Percentiles rank a stretch among this genome's conserved stretches.
Evolutionary conservation across 2,329 filamentous ascomycete genomes (phyloP).

Genomic region (Cladosporium sphaerospermum): DNA sequence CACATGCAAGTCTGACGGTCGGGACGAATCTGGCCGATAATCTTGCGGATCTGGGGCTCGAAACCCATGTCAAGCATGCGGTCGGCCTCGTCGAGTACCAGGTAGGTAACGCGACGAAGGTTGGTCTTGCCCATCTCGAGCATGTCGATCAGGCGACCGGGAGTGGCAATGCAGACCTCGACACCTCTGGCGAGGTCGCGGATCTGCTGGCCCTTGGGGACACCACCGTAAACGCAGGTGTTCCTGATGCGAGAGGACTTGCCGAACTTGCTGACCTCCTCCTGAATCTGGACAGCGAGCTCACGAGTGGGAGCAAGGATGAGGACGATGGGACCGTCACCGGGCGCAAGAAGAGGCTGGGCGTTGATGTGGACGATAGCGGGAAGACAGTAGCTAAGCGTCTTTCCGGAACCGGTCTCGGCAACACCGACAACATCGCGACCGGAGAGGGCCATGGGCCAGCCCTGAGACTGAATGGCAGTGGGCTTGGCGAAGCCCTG

Average conservation of each 20-base stretch:
- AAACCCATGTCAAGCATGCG: constrained; percentile 99
- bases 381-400: constrained; percentile 93
- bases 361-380: constrained; percentile 99
- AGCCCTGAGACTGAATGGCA: constrained; percentile 95
- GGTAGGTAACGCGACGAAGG: constrained; percentile 92
- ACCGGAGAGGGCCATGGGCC: constrained; percentile 98
- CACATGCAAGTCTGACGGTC: constrained; percentile 99
- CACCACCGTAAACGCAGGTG: constrained; percentile 98
- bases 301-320: constrained; percentile 96
- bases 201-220: constrained; percentile 95
- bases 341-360: constrained; percentile 88
- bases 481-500: constrained; percentile 93
- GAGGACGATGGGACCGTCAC: constrained; percentile 93
- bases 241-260: constrained; percentile 97
- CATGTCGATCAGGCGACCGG: constrained; percentile 97
- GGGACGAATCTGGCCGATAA: constrained; percentile 92
- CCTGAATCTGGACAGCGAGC: constrained; percentile 95
- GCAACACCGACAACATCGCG: constrained; percentile 98
- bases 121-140: constrained; percentile 97
- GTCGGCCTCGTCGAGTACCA: constrained; percentile 97
- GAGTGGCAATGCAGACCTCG: constrained; percentile 97
- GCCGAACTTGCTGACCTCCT: constrained; percentile 97
- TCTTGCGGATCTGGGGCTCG: constrained; percentile 98
- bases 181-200: constrained; percentile 91
- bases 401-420: constrained; percentile 99